Evolutionary conservation across 1,284 basidiomycete species (phyloP).

Genomic region (Marasmius sp.): DNA sequence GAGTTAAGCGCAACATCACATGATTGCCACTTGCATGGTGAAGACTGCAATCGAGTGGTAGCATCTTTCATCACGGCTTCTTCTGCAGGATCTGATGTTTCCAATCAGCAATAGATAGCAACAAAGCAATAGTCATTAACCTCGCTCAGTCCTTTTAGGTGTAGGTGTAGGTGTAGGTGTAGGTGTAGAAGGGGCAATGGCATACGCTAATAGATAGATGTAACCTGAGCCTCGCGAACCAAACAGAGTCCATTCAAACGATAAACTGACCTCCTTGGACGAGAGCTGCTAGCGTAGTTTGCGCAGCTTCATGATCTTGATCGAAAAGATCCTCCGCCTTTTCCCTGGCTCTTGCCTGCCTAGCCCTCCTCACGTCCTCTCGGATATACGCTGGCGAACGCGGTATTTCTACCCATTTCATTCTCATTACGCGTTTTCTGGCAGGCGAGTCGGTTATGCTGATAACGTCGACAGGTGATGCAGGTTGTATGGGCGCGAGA

Average conservation of each 20-base stretch:
- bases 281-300: background rate
- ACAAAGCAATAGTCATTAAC: background rate
- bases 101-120: conserved; percentile 12
- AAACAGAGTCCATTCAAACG: background rate
- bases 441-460: background rate
- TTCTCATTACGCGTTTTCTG: background rate
- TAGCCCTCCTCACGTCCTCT: conserved; percentile 5
- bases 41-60: conserved; percentile 44
- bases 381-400: conserved; percentile 27
- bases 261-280: background rate
- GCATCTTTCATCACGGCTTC: conserved; percentile 42
- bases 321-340: background rate
- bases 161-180: background rate
- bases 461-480: background rate
- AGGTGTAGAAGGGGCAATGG: background rate
- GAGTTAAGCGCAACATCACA: conserved; percentile 59
- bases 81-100: conserved; percentile 38
- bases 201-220: background rate
- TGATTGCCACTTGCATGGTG: conserved; percentile 57
- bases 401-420: conserved; percentile 17
- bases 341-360: background rate
- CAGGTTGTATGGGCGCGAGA: background rate
- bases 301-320: background rate
- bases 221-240: background rate
- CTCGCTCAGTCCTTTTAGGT: background rate